Base-by-base conservation (phyloP, 1,284 basidiomycete genomes). In the Ustilago trichophora region DNA sequence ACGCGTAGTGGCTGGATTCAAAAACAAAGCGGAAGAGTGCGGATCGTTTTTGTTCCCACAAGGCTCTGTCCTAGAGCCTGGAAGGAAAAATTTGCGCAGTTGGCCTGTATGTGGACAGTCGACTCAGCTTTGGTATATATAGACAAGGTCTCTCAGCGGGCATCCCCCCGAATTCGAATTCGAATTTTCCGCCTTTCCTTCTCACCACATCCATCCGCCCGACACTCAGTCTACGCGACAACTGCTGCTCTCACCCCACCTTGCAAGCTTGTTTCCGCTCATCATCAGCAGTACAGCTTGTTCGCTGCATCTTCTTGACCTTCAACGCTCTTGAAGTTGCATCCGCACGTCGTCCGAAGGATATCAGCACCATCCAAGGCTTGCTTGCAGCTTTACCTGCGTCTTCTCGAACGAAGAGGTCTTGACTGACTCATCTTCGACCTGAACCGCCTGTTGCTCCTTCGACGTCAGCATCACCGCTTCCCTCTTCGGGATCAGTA, bases 181-280 rank as follows among this genome's bases (percentile, higher is more conserved):
- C 46, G 48, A 56, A 60, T 43, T 45, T 53, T 31, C 38, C 52
- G 41, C 53, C 64, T 67, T 67, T 49, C 64, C 64, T 52, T 57
- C 57, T 47, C 46, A 67, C 57, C 64, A 67, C 57, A 57, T 67
- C 44, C 64, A 67, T 67, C 64, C 63, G 49, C 46, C 22, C 64
- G 64, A 67, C 64, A 60, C 36, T 56, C 64, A 67, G 64, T 60
- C 64, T 57, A 56, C 48, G 56, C 56, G 56, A 66, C 21, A 34
- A 7, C 42, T 65, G 51, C 63, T 66, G 52, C 56, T 48, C 26
- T 36, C 44, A n/a, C 15, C 21, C 21, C 49, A 21, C 26, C 22
- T 15, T 15, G 38, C 53, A 52, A 51, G 48, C 24, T 21, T 49
- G 49, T 64, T 21, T 38, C 53, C 44, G 52, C 59, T 34, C 37